phyloP scores from a whole-genome alignment of 768 basidiomycete genomes.

The Amanita phalloides region DNA sequence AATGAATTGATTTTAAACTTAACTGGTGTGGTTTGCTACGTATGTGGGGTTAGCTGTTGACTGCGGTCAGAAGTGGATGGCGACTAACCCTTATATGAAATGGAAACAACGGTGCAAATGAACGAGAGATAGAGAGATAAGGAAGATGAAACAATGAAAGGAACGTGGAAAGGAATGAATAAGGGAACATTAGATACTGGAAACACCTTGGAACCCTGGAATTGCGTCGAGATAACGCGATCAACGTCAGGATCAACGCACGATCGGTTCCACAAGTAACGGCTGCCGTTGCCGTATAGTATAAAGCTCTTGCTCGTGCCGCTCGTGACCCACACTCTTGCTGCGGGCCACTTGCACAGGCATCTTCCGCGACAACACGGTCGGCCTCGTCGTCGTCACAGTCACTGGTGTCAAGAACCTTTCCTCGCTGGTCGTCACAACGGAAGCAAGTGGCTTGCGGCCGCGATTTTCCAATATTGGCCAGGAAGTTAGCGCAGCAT shows the following conservation, averaged over 20 bases:
- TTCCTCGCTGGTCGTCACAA: neutral
- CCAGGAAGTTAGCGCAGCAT: neutral
- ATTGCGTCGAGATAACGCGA: neutral
- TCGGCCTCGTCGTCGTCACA: neutral
- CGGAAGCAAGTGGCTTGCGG: neutral
- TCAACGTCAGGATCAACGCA: neutral
- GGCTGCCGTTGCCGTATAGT: neutral
- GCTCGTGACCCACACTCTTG: slow-evolving; percentile 4
- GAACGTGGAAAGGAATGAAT: neutral
- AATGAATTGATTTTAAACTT: neutral
- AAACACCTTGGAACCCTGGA: neutral
- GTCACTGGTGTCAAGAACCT: neutral
- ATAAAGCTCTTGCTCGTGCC: slow-evolving; percentile 3
- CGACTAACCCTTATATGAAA: neutral
- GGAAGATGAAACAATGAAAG: neutral
- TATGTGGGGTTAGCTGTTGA: neutral
- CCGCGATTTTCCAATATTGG: neutral
- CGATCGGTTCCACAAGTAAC: neutral
- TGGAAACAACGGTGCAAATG: neutral
- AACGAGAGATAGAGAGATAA: neutral
- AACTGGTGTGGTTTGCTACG: neutral
- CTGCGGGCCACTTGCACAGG: neutral
- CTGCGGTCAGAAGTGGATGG: neutral
- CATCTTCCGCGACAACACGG: neutral
- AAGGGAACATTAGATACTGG: neutral